A percentile compares a stretch with the other conserved stretches of the same genome.
These are phyloP conservation scores for Phytomonas sp. DNA, from an alignment of 208 protist genomes.

Conservation along the genomic window DNA sequence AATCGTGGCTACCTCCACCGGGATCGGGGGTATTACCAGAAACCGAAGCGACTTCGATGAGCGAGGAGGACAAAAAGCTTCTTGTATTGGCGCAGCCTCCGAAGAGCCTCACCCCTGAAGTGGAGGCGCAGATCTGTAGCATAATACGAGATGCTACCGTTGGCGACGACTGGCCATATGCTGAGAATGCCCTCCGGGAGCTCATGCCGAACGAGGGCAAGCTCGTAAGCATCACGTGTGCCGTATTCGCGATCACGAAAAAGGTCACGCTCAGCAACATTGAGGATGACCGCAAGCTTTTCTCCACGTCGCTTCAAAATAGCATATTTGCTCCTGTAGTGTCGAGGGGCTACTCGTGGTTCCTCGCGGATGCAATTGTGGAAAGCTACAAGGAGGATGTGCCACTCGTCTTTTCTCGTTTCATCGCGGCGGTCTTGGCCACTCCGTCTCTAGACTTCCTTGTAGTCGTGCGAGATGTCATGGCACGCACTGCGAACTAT, in stretches of 20 bases:
- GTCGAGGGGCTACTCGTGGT: conserved; percentile 70
- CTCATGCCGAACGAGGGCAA: conserved; percentile 33
- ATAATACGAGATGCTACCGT: conserved; percentile 48
- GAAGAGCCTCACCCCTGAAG: conserved; percentile 35
- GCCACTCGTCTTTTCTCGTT: conserved; percentile 56
- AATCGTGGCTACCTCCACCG: conserved; percentile 16
- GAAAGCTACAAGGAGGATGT: conserved; percentile 55
- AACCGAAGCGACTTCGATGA: conserved; percentile 16
- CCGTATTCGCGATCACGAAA: conserved; percentile 57
- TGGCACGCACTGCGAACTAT: conserved; percentile 77
- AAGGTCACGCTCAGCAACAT: conserved; percentile 30
- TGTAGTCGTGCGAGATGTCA: conserved; percentile 48
- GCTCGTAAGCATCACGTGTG: conserved; percentile 43
- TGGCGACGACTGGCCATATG: conserved; percentile 39
- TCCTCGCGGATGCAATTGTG: conserved; percentile 54
- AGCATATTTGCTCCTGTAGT: conserved; percentile 39
- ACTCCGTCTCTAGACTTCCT: conserved; percentile 45
- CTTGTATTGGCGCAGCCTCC: conserved; percentile 59
- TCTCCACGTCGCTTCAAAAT: conserved; percentile 28
- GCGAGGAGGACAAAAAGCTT: conserved; percentile 59
- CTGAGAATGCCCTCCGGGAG: conserved; percentile 23
- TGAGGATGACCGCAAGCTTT: conserved; percentile 48
- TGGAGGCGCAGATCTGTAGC: conserved; percentile 43
- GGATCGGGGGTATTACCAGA: conserved; percentile 10
- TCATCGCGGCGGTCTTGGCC: conserved; percentile 30